Base-by-base conservation (phyloP, 208 protist species). In the Wallacemonas sp. region DNA sequence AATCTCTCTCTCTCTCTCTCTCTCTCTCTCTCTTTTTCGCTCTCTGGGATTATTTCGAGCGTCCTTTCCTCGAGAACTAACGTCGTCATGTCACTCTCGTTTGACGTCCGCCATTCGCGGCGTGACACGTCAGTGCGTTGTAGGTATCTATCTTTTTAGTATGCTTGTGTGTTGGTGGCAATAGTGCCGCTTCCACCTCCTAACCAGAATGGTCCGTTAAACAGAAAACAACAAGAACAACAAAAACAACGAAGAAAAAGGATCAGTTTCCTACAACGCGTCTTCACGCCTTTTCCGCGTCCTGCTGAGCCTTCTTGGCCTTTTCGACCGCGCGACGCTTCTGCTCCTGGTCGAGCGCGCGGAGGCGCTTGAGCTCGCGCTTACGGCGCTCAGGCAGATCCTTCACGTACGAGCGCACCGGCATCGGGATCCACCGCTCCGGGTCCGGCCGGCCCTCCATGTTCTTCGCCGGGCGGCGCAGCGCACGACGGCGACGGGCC, bases 381-480 rank as follows among this genome's bases (percentile, higher is more conserved):
- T 92, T 92, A 31, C 86, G 84, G 3, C 86, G 77, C 67, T 81
- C 80, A 20, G 90, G 90, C 28, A 95, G 57, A 57, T 95, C 87
- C 48, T 87, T 91, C 31, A 95, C 85, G 72, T 90, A 93, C 2
- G 90, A 92, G 26, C 90, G 90, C 54, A 83, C 57, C 57, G 79
- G 65, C 62, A 95, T 93, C 16, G 90, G 90, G 32, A 95, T 77
- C 90, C 90, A 95, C 0, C 90, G 86, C 76, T 95, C 86, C 18
- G 86, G 90, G 62, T 95, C 87, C n/a, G 86, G 65, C 41, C 80
- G 82, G 52, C 78, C 73, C 18, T 90, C 84, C 67, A 75, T 82
- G 62, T 81, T 88, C 69, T 83, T 91, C 39, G 88, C 80, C 18
- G 85, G 89, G 1, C 77, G 81, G 3, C 81, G 81, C 74, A 81